phyloP scores from a whole-genome alignment of 768 basidiomycete species.

The Tremella yokohamensis region DNA sequence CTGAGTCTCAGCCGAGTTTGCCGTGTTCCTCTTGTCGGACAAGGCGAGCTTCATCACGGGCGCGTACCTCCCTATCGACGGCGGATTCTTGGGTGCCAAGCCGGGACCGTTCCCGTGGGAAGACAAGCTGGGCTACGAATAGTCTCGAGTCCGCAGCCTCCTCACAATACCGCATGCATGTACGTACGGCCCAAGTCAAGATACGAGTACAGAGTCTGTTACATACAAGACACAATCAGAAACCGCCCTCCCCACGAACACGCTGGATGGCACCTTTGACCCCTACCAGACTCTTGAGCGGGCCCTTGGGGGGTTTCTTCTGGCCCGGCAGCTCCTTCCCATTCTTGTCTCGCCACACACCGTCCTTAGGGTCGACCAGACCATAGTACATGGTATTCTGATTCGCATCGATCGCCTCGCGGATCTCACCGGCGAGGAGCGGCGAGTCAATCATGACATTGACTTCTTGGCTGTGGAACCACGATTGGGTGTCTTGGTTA shows the following conservation, averaged over 20 bases:
- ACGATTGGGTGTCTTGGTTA: conserved; percentile 65
- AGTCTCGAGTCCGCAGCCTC: too few relatives aligned
- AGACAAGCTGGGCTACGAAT: too few relatives aligned
- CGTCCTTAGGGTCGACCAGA: conserved; percentile 54
- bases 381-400: conserved; percentile 58
- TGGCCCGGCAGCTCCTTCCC: conserved; percentile 40
- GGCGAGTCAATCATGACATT: conserved; percentile 61
- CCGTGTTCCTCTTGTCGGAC: too few relatives aligned
- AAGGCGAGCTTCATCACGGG: too few relatives aligned
- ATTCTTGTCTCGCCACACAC: conserved; percentile 58
- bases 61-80: too few relatives aligned
- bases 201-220: too few relatives aligned
- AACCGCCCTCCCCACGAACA: conserved; percentile 34
- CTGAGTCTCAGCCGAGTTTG: too few relatives aligned
- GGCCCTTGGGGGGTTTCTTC: conserved; percentile 24
- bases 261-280: conserved; percentile 38
- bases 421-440: conserved; percentile 57
- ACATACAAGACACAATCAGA: conserved; percentile 6
- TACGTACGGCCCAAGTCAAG: too few relatives aligned
- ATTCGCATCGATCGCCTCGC: conserved; percentile 47
- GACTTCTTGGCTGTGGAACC: conserved; percentile 67
- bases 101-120: too few relatives aligned
- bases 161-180: too few relatives aligned
- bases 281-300: conserved; percentile 29
- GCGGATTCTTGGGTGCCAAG: too few relatives aligned